Base-by-base conservation (phyloP, 1,139 yeast genomes). In the Blastobotrys arbuscula region DNA sequence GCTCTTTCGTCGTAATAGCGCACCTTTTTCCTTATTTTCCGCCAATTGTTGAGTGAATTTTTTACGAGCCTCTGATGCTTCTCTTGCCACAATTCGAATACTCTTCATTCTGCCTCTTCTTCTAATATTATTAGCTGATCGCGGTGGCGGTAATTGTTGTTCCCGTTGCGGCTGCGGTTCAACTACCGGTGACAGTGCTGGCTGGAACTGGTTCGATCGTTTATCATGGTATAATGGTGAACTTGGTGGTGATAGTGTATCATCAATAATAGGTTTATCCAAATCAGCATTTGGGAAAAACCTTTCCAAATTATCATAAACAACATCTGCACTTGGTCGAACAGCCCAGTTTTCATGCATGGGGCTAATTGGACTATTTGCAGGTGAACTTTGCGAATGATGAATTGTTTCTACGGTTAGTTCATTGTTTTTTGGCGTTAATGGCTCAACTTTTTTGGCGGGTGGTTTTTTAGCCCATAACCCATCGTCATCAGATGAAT, bases 241-340 rank as follows among this genome's bases (percentile, higher is more conserved):
- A 1, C 74, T 71, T 0, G 88, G 84, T 0, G 89, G 82, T 3
- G 77, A 68, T 3, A 67, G 54, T 5, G 64, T 63, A 44, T 86
- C 90, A 60, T 87, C 92, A 34, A 90, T 78, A 36, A 92, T 88
- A 1, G 97, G 96, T 59, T 85, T 85, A 63, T 94, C 98, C 53
- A 94, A 76, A 67, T 92, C 92, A 0, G 97, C 83, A 57, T 86
- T 77, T 0, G 98, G 98, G 72, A 94, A 94, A 64, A 87, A 94
- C 60, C 79, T 78, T 59, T 92, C 98, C 57, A 94, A 76, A 61
- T 94, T 89, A 51, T 89, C 88, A 62, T 89, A 92, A 35, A 94
- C 84, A 44, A 86, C 95, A 60, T 92, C 97, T 0, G 96, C 84
- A 0, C 98, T 90, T 1, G 99, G 99, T 62, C 98, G 79, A 6